A percentile compares a stretch with the other conserved stretches of the same genome.
Conservation (phyloP, 805 yeast species). For the Candida palmyrensis region DNA sequence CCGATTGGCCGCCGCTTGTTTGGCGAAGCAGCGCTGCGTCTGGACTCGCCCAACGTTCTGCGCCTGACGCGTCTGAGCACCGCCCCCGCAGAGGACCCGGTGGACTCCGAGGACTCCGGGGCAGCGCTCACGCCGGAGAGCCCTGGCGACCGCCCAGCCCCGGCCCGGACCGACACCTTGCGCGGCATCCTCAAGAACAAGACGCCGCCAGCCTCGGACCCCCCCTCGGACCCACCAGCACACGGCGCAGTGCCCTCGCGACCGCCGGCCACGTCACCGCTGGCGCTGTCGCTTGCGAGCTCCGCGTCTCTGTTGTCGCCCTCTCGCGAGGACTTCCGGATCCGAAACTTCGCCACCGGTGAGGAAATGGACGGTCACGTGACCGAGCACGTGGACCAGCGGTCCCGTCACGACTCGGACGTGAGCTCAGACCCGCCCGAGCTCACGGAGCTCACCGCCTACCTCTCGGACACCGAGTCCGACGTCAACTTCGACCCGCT, state of each 20-base stretch:
- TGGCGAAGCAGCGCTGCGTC: neutral
- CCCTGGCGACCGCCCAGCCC: constrained; percentile 1
- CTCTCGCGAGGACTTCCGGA: too few relatives aligned
- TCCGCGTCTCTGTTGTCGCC: too few relatives aligned
- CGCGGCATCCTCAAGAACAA: constrained; percentile 4
- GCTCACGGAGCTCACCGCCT: constrained; percentile 10
- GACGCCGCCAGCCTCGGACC: neutral
- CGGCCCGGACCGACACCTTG: constrained; percentile 2
- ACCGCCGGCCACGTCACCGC: too few relatives aligned
- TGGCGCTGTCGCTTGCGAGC: too few relatives aligned
- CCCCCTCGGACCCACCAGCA: too few relatives aligned
- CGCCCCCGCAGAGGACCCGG: neutral
- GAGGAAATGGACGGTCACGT: constrained; percentile 5
- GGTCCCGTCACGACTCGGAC: constrained; percentile 6
- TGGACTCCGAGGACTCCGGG: neutral
- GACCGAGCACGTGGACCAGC: constrained; percentile 3
- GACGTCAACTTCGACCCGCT: constrained; percentile 22
- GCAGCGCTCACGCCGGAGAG: too few relatives aligned
- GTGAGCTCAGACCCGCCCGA: too few relatives aligned
- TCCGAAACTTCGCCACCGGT: too few relatives aligned
- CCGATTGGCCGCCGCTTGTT: constrained; percentile 3
- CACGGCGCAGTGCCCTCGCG: too few relatives aligned
- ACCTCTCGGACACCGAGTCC: constrained; percentile 20
- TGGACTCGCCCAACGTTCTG: too few relatives aligned
- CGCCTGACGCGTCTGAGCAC: too few relatives aligned